Percentiles rank a stretch among this genome's conserved stretches.
phyloP scores from a whole-genome alignment of 305 asterid species.

The Fraxinus ornus region DNA sequence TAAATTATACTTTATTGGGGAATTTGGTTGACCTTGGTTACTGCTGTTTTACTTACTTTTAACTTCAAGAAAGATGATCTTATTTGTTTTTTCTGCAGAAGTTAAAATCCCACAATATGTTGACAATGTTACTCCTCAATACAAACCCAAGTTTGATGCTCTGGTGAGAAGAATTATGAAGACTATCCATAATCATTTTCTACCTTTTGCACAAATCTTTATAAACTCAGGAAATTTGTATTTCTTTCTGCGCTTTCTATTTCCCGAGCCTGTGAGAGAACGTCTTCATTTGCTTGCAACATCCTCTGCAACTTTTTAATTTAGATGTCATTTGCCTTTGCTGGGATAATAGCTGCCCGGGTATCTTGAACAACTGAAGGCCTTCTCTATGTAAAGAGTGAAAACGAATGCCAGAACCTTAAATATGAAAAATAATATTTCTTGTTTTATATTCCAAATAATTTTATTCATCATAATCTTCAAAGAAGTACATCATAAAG shows the following conservation, averaged over 20 bases:
- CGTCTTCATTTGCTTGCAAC: no score
- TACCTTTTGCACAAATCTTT: no score
- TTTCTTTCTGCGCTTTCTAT: no score
- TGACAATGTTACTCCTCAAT: constrained; percentile 89
- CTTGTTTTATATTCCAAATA: constrained; percentile 2
- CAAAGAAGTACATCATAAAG: not conserved
- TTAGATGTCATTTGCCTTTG: no score
- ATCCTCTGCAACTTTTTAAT: no score
- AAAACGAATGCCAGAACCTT: no score
- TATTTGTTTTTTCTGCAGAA: constrained; percentile 46
- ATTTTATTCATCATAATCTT: not conserved
- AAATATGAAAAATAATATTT: not conserved
- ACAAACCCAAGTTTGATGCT: constrained; percentile 87
- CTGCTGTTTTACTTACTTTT: not conserved
- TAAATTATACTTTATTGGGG: not conserved
- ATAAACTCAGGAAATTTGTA: no score
- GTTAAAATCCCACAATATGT: constrained; percentile 80
- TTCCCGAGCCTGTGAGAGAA: no score
- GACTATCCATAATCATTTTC: no score
- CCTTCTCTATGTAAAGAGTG: no score
- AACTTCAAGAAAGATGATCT: constrained; percentile 1
- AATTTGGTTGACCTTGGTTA: not conserved
- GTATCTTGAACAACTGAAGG: no score
- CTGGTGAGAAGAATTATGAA: constrained; percentile 51
- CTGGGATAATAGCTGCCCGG: no score